Evolutionary conservation across 108 stramenopile genomes (phyloP).

Genomic region (Cyclotella sp.): DNA sequence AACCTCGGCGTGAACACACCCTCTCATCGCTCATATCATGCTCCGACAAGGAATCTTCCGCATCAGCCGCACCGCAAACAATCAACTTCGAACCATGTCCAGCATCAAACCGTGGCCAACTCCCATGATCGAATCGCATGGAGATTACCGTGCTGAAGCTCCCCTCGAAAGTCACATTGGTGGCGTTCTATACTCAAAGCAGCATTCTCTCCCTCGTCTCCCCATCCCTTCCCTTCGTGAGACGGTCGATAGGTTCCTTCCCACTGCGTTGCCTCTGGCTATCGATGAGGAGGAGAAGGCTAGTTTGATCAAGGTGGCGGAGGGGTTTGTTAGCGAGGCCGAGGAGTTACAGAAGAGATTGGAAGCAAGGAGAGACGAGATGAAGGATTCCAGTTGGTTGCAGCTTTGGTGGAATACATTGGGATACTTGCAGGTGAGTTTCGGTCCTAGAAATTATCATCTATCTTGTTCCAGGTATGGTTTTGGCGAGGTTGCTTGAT

Average conservation of each 20-base stretch:
- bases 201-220: constrained; percentile 66
- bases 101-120: constrained; percentile 62
- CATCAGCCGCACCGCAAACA: not conserved
- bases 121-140: constrained; percentile 69
- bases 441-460: not conserved
- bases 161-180: constrained; percentile 73
- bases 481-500: not conserved
- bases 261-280: constrained; percentile 76
- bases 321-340: constrained; percentile 66
- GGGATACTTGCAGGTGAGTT: constrained; percentile 76
- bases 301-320: constrained; percentile 56
- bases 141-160: constrained; percentile 76
- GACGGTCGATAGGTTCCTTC: constrained; percentile 68
- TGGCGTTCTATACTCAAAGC: constrained; percentile 69
- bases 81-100: constrained; percentile 32
- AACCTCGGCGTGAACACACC: not conserved
- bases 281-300: constrained; percentile 58
- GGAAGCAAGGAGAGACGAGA: constrained; percentile 55
- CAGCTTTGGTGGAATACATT: constrained; percentile 89
- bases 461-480: not conserved
- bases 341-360: constrained; percentile 69
- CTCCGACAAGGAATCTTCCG: constrained; percentile 2
- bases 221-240: constrained; percentile 76
- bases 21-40: constrained; percentile 8
- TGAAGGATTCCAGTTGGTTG: constrained; percentile 76